These are phyloP conservation scores for Aspergillus baeticus DNA, from an alignment of 495 filamentous ascomycete genomes.

Conservation along the genomic window DNA sequence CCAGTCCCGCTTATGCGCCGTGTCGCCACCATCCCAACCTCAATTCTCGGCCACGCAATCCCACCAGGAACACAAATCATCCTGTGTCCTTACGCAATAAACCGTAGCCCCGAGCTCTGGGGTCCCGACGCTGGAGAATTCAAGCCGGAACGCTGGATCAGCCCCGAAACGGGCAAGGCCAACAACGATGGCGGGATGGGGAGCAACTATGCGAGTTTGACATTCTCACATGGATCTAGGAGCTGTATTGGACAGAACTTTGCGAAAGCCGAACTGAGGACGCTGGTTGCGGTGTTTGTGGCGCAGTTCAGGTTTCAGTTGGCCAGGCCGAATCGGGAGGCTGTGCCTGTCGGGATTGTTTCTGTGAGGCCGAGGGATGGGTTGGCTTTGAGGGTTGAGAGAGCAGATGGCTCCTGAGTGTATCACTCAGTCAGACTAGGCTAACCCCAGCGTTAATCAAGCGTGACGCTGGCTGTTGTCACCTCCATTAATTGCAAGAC, in stretches of 20 bases:
- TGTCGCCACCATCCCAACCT: slow-evolving; percentile 53
- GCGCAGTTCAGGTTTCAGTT: background rate
- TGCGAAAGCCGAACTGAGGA: background rate
- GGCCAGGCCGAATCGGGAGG: background rate
- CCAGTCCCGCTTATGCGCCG: slow-evolving; percentile 73
- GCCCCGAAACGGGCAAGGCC: background rate
- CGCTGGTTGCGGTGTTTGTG: background rate
- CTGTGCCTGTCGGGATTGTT: background rate
- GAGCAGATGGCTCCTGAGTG: background rate
- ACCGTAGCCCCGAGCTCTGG: slow-evolving; percentile 31
- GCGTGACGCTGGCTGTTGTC: too few relatives aligned
- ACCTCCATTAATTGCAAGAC: too few relatives aligned
- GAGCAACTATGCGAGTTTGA: slow-evolving; percentile 6
- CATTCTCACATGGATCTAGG: slow-evolving; percentile 10
- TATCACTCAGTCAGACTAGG: too few relatives aligned
- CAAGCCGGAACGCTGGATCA: slow-evolving; percentile 43
- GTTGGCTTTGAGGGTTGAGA: background rate
- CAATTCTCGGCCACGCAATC: slow-evolving; percentile 25
- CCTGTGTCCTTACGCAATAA: slow-evolving; percentile 32
- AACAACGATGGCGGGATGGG: background rate
- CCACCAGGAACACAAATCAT: slow-evolving; percentile 30
- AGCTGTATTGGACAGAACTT: slow-evolving; percentile 9
- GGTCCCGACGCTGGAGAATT: slow-evolving; percentile 41
- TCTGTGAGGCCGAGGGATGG: background rate
- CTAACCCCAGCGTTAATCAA: too few relatives aligned